Evolutionary conservation across 1,284 basidiomycete species (phyloP), one percentile per base, ranked within the genome.

Genomic region (Golubevia sp.): DNA sequence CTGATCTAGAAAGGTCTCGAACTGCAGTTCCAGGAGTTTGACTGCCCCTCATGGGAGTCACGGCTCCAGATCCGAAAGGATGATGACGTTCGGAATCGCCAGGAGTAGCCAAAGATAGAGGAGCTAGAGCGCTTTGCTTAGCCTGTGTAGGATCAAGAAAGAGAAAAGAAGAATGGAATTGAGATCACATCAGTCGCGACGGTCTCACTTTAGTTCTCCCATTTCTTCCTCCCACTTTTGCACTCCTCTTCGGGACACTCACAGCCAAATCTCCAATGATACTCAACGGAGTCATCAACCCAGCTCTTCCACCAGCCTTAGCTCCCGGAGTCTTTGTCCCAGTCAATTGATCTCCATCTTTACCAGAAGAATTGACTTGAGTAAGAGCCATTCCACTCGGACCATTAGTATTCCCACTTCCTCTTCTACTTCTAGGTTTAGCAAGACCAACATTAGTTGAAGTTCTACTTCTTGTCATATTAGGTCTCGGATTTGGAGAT

Each of bases 211-310:
- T 20, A 49, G 48, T 25, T 34, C 56, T 26, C n/a, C n/a, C 11
- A 27, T 23, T 13, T 57, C 21, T 2, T 57, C 56, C 21, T 20
- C 18, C 3, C 18, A 3, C 53, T 55, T 18, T 15, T 18, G 4
- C 15, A n/a, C 48, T 49, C 18, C 18, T 49, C 15, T n/a, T n/a
- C 48, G 48, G 15, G 18, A n/a, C 48, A 51, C 49, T 27, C 49
- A 51, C 21, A 30, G 77, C 75, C 56, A 82, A 59, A 57, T 82
- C 80, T n/a, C 76, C 77, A 44, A 82, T 82, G 74, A 82, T 82
- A 66, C 80, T 82, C 55, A 79, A 59, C 0, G 77, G 75, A 3
- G 61, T 66, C 18, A 75, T 49, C 56, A 48, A 71, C n/a, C 73
- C 74, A 21, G 72, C 63, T 55, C 69, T 75, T 27, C 74, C 74